Evolutionary conservation across 2,329 filamentous ascomycete species (phyloP), one percentile per base, ranked within the genome.

Genomic region (Sclerotinia borealis): DNA sequence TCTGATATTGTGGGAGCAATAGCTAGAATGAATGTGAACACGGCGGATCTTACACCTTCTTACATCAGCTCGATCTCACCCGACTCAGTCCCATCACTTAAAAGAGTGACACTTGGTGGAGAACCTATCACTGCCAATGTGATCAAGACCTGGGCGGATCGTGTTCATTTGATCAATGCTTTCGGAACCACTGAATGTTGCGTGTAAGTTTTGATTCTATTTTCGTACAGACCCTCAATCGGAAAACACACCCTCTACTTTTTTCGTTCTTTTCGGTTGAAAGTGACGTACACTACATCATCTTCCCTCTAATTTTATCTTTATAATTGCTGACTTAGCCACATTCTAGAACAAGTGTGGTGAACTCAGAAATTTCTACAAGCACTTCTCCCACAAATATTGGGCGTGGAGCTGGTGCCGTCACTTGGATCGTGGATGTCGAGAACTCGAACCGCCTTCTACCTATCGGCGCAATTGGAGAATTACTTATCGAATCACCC

Each of bases 341-440:
- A 17, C 8, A 3, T 22, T 43, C 7, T 45, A 56, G 52, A 56
- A 56, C 52, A 56, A 56, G 52, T 34, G 39, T 56, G 22, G 52
- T 56, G 4, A 56, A 56, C n/a, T 10, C 52, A 25, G 19, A 48
- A 17, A 37, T 63, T 2, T 63, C 60, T 10, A 31, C 52, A 8
- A 47, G 41, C 5, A 63, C 61, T 6, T 39, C 58, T 9, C 61
- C 61, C 13, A 59, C 61, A 25, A 63, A 63, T 22, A 65, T 73
- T 4, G 70, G 71, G 1, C 58, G 63, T 17, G 52, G 69, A 17
- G 61, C 73, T 3, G 54, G 61, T 27, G 37, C 41, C 8, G 17
- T 50, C 1, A 22, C 61, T 50, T 80, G 78, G 76, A 68, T 81
- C 25, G 73, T 78, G 4, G 75, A 80, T 54, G 74, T 76, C 2